Conservation (phyloP, 23 red algal genomes). For the Agarophyton chilense region DNA sequence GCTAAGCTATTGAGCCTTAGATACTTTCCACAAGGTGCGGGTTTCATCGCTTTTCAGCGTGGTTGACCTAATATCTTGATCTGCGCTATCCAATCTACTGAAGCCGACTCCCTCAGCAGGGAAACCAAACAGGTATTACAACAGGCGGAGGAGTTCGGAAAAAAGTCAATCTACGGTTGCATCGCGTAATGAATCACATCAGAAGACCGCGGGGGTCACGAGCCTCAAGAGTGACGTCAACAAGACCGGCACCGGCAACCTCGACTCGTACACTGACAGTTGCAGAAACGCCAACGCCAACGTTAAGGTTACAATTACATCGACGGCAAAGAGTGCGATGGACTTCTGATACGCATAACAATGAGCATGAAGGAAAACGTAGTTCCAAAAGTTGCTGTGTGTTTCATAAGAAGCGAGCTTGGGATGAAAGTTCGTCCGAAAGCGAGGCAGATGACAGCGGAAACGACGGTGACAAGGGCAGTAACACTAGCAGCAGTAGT, state of each 20-base stretch:
- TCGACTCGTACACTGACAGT: conserved; percentile 14
- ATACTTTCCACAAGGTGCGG: too few species aligned
- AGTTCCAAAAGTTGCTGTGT: conserved; percentile 95
- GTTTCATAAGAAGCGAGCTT: conserved; percentile 74
- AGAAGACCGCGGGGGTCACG: conserved; percentile 3
- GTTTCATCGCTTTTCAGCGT: too few species aligned
- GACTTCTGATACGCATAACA: conserved; percentile 89
- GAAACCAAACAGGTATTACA: too few species aligned
- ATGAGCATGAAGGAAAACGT: conserved; percentile 84
- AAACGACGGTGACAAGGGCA: background rate
- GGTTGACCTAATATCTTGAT: too few species aligned
- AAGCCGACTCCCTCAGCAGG: background rate
- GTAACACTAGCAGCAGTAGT: background rate
- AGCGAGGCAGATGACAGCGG: conserved; percentile 36
- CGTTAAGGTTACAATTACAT: conserved; percentile 1
- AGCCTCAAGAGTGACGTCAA: background rate
- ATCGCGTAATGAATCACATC: background rate
- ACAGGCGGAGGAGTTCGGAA: too few species aligned
- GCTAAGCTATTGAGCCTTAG: too few species aligned
- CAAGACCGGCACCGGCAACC: background rate
- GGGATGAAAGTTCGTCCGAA: conserved; percentile 81
- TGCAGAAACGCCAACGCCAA: background rate
- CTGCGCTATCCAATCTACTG: too few species aligned
- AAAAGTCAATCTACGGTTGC: background rate
- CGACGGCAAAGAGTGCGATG: conserved; percentile 68